Base-by-base conservation (phyloP, 148 eudicot genomes). In the Heliamphora exappendiculata region DNA sequence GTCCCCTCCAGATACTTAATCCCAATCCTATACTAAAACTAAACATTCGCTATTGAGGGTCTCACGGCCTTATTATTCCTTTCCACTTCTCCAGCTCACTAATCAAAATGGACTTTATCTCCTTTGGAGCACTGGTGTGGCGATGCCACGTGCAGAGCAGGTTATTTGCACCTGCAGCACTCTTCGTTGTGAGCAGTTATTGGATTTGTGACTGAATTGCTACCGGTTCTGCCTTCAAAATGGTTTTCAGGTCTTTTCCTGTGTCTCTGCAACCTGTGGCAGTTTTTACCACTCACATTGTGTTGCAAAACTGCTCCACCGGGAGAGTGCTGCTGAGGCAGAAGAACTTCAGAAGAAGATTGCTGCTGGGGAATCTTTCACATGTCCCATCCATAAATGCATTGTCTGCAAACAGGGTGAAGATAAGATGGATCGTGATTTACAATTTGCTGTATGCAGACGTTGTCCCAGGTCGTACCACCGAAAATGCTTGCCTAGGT, bases 391-490 rank as follows among this genome's bases (percentile, higher is more conserved):
- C 65, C 99, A 95, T 76, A 81, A 75, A 41, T 95, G 99, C 70
- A 29, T 53, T 81, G 80, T 77, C 55, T 95, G 99, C 83, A 85
- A 90, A 42, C 86, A 82, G 78, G 79, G 84, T 47, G 99, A 88
- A 79, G 78, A 85, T 78, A 85, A 86, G 73, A 57, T 63, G 26
- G 82, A 76, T 70, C 67, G 76, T 75, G 85, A 85, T 12, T 57
- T 89, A 84, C 94, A 89, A 72, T 90, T 95, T 89, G 97, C 97
- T 68, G 83, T 91, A 34, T 95, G 99, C 70, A 88, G 99, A 76
- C 99, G 99, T 34, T 95, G 99, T 79, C 99, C 99, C 53, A 91
- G 66, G 78, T 85, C 96, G 49, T 95, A 91, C 83, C 99, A 95
- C 78, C 87, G 82, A 74, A 92, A 91, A 84, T 95, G 99, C 76